These are phyloP conservation scores for Paraconiothyrium sp. DNA, from an alignment of 2,329 filamentous ascomycete species.

Conservation along the genomic window DNA sequence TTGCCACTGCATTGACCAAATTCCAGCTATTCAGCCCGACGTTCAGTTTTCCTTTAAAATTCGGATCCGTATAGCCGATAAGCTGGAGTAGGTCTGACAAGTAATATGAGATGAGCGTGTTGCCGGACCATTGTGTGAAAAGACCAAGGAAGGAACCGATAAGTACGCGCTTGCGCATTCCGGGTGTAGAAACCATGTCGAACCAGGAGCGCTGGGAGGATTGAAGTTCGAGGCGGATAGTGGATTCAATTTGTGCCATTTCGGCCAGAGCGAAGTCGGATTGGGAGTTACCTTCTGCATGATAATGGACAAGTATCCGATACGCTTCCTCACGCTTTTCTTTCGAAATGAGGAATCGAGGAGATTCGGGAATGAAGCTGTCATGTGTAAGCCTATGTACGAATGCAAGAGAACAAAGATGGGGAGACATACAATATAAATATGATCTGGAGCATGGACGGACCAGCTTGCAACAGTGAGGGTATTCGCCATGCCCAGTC, in stretches of 20 bases:
- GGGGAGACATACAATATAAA: slow-evolving; percentile 63
- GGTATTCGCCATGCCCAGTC: slow-evolving; percentile 74
- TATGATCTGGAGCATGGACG: slow-evolving; percentile 65
- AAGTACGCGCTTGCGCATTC: slow-evolving; percentile 70
- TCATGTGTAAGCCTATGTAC: background rate
- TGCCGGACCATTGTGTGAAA: slow-evolving; percentile 74
- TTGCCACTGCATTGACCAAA: slow-evolving; percentile 64
- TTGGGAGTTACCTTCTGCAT: slow-evolving; percentile 67
- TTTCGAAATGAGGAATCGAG: slow-evolving; percentile 71
- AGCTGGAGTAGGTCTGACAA: slow-evolving; percentile 68
- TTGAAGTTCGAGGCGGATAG: slow-evolving; percentile 66
- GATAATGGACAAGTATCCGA: slow-evolving; percentile 67
- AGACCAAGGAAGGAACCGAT: slow-evolving; percentile 70
- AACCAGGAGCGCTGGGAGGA: slow-evolving; percentile 63
- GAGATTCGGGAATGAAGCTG: slow-evolving; percentile 67
- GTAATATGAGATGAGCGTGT: slow-evolving; percentile 70
- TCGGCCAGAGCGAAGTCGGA: slow-evolving; percentile 72
- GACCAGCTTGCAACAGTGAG: slow-evolving; percentile 63
- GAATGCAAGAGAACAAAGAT: background rate
- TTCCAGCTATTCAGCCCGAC: slow-evolving; percentile 68
- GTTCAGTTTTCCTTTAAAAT: slow-evolving; percentile 53
- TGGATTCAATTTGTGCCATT: slow-evolving; percentile 72
- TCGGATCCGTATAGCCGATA: slow-evolving; percentile 64
- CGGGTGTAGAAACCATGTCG: slow-evolving; percentile 68
- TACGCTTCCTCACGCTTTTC: slow-evolving; percentile 70